Evolutionary conservation across 2,329 filamentous ascomycete genomes (phyloP).

Genomic region (Ascochyta lentis): DNA sequence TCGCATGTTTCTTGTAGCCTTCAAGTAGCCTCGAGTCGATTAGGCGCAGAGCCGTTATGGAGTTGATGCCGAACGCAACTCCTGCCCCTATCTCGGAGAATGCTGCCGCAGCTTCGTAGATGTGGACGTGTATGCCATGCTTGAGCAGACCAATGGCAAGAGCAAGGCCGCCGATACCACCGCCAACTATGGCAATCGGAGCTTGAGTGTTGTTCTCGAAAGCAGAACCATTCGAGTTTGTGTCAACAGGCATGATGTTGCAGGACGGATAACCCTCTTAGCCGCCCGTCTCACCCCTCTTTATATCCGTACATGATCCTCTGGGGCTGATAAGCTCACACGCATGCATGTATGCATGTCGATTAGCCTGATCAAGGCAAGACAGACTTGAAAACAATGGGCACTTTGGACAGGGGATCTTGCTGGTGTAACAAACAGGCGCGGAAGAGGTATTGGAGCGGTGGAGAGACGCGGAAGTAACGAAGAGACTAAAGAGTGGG

Average conservation of each 20-base stretch:
- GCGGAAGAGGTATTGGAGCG: no score
- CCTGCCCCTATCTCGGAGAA: slow-evolving; percentile 34
- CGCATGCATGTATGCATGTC: slow-evolving; percentile 1
- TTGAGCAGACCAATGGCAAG: slow-evolving; percentile 30
- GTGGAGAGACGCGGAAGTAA: background rate
- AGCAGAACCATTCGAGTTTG: background rate
- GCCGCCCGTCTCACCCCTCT: background rate
- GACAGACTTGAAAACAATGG: background rate
- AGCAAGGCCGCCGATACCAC: slow-evolving; percentile 32
- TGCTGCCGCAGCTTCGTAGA: slow-evolving; percentile 32
- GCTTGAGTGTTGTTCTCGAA: slow-evolving; percentile 6
- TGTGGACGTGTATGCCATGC: slow-evolving; percentile 26
- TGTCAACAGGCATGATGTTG: background rate
- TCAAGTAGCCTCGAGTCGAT: slow-evolving; percentile 49
- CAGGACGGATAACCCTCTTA: background rate
- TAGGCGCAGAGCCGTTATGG: slow-evolving; percentile 50
- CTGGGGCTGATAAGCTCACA: slow-evolving; percentile 10
- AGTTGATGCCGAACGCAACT: slow-evolving; percentile 49
- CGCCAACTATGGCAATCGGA: slow-evolving; percentile 22
- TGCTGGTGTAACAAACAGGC: background rate
- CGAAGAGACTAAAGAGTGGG: background rate
- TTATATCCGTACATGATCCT: slow-evolving; percentile 10
- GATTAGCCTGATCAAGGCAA: background rate
- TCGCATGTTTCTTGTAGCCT: slow-evolving; percentile 49
- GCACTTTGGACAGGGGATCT: background rate